Conservation (phyloP, 768 basidiomycete species). For the Rubroboletus satanas region DNA sequence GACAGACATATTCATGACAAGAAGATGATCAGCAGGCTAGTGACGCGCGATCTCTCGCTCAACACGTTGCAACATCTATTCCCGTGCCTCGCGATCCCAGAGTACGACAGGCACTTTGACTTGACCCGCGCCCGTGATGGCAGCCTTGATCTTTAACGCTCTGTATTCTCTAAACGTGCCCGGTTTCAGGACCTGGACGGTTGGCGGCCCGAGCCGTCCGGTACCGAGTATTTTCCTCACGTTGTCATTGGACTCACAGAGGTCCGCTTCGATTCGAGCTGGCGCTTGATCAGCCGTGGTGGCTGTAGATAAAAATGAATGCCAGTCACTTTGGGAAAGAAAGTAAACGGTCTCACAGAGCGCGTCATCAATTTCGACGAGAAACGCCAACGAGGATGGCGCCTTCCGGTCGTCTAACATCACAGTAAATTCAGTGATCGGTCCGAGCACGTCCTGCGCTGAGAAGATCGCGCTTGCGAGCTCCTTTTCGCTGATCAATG, state of each 20-base stretch:
- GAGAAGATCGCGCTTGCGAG: conserved; percentile 12
- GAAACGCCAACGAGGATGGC: conserved; percentile 1
- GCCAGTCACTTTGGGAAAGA: neutral
- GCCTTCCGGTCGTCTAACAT: conserved; percentile 13
- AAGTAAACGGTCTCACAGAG: neutral
- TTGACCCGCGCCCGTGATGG: conserved; percentile 12
- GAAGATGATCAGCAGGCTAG: too few relatives aligned
- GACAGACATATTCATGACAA: too few relatives aligned
- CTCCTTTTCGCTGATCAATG: conserved; percentile 11
- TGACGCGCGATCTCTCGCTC: neutral
- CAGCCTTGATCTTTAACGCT: conserved; percentile 1
- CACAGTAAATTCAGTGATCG: conserved; percentile 14
- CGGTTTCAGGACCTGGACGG: conserved; percentile 10
- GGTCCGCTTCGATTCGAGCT: conserved; percentile 1
- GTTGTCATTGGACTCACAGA: conserved; percentile 3
- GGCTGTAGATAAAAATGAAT: neutral
- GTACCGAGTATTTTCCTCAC: neutral
- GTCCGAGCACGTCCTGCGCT: conserved; percentile 8
- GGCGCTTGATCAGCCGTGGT: conserved; percentile 1
- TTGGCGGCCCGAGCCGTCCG: conserved; percentile 6
- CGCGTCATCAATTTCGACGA: conserved; percentile 13
- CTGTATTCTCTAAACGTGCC: conserved; percentile 22
- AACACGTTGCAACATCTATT: conserved; percentile 15
- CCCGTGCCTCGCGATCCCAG: conserved; percentile 9
- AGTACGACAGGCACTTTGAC: conserved; percentile 20